Conservation (phyloP, 345 rosid genomes). For the Eucalyptus sp. region DNA sequence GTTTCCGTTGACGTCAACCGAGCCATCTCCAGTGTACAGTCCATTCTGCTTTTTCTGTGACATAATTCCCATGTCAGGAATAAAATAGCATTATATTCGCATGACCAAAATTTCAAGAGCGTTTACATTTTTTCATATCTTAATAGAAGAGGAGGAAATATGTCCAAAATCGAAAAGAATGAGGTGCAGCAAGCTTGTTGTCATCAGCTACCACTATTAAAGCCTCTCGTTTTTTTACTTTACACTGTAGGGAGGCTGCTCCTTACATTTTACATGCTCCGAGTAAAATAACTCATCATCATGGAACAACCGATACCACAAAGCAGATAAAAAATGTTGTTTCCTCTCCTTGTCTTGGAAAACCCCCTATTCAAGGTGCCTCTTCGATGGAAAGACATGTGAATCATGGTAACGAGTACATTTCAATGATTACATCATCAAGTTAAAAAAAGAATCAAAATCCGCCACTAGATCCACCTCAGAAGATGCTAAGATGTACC, state of each 20-base stretch:
- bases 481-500: neutral
- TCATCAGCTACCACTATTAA: neutral
- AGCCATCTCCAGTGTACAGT: conserved; percentile 83
- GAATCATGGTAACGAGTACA: neutral
- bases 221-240: neutral
- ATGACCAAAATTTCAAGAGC: neutral
- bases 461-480: neutral
- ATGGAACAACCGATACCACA: neutral
- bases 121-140: neutral
- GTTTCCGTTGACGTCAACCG: conserved; percentile 62
- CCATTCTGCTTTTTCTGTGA: conserved; percentile 21
- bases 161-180: neutral
- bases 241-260: neutral
- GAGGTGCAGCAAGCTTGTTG: neutral
- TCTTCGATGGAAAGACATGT: neutral
- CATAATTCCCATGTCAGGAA: neutral
- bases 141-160: neutral
- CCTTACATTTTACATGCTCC: neutral
- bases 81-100: neutral
- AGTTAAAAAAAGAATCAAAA: neutral
- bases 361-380: neutral
- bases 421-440: neutral
- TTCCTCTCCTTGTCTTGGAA: neutral
- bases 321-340: neutral
- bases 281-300: neutral